Base-by-base conservation (phyloP, 129 eudicot genomes). In the Escallonia herrerae region DNA sequence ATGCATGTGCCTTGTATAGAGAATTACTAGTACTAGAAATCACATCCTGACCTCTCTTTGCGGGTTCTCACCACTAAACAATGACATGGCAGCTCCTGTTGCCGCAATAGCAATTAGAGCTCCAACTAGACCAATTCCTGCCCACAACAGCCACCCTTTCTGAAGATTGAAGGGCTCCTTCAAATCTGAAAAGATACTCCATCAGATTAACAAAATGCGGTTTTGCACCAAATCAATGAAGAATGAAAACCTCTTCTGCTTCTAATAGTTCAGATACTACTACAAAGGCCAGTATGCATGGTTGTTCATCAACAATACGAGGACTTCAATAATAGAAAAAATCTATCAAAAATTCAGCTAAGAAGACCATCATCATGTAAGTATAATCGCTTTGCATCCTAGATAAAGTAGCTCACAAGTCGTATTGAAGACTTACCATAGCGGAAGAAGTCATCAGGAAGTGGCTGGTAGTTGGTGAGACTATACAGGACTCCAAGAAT, bases 61-160 rank as follows among this genome's bases (percentile, higher is more conserved):
- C 40, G 95, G 95, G 39, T 71, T 74, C 62, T 93, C 99, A 65
- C 89, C 90, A 49, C 66, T 84, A 63, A 94, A 79, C 38, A 80
- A 89, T 45, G 99, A 76, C 76, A 86, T 43, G 15, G 84, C 93
- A 66, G 73, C 93, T 72, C 99, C 99, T 52, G 97, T 75, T 64
- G 80, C 70, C 41, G 97, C 93, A 79, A 94, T 65, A 52, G 95
- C 73, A 66, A 80, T 67, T 44, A 94, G 64, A 50, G 94, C 99
- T 77, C 97, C 95, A 68, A 78, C 65, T 64, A 94, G 80, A 66
- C 97, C 99, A 63, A 86, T 76, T 62, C 84, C 97, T 22, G 97
- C 99, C 97, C 97, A 94, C 72, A 94, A 76, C 39, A 94, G 83
- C 99, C 97, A 94, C 55, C 99, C 99, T 76, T 65, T 94, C 63